Base-by-base conservation (phyloP, 2,329 filamentous ascomycete species). In the Penicillium sp. region DNA sequence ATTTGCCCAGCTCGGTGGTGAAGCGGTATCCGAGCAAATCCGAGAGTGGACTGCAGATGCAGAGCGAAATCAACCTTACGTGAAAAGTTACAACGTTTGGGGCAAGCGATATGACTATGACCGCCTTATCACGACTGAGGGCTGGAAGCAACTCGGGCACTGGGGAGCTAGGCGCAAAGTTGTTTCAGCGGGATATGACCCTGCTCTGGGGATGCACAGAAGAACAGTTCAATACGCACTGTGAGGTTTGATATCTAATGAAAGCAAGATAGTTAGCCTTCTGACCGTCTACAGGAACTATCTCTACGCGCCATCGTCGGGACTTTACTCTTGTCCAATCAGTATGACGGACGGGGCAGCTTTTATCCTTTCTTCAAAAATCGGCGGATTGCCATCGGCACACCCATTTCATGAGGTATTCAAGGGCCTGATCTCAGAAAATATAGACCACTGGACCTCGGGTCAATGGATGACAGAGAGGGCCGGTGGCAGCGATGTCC, bases 321-420 rank as follows among this genome's bases (percentile, higher is more conserved):
- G 84, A 1, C 82, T 84, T 59, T 85, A 86, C 3, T 83, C 83
- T 0, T 90, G 87, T 62, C 87, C 87, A 0, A 83, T 83, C 21
- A 84, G 84, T 26, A 90, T 90, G 87, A 74, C 69, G 1, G 73
- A 76, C 47, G 74, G 74, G 3, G 74, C 74, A 3, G 73, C 74
- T 16, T 69, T 72, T 9, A 66, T 77, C 19, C 62, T 72, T 13
- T 60, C 61, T 1, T 60, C 65, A 9, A 64, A 60, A 45, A 52
- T 68, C 16, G 52, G 43, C 0, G 50, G 22, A 3, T 27, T 64
- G 11, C 58, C 58, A 22, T 31, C 53, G 5, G 52, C 43, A 2
- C 64, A 64, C 47, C 64, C 70, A 31, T 68, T 74, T 31, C 58
- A 63, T 27, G 45, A 58, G 7, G 66, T 61, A 11, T 72, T 68